Evolutionary conservation across 2,329 filamentous ascomycete genomes (phyloP).

Genomic region (Penicillium sp.): DNA sequence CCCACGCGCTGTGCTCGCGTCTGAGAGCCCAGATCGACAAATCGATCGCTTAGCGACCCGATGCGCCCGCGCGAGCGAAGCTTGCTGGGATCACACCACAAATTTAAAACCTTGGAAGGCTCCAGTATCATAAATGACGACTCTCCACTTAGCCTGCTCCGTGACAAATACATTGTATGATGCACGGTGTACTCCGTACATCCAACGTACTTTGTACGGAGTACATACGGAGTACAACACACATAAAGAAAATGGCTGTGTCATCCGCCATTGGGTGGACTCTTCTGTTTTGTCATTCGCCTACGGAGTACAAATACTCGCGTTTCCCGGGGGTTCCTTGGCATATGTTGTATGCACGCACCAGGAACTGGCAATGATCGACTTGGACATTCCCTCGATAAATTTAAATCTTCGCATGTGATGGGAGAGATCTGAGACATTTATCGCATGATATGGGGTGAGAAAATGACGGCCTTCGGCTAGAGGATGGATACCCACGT

Average conservation of each 20-base stretch:
- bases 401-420: slow-evolving; percentile 3
- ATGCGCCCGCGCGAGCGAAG: slow-evolving; percentile 2
- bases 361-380: slow-evolving; percentile 19
- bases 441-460: background rate
- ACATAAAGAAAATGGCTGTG: background rate
- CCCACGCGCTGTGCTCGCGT: background rate
- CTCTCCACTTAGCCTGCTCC: background rate
- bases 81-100: background rate
- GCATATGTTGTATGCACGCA: background rate
- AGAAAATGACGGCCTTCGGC: background rate
- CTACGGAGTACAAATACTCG: background rate
- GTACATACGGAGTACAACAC: too few relatives aligned
- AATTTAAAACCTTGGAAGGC: background rate
- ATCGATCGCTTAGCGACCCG: slow-evolving; percentile 21
- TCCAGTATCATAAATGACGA: background rate
- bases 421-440: background rate
- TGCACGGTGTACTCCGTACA: too few relatives aligned
- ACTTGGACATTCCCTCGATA: background rate
- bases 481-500: background rate
- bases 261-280: background rate
- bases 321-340: background rate
- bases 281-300: too few relatives aligned
- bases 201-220: too few relatives aligned
- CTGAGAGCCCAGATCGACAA: slow-evolving; percentile 9
- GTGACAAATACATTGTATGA: background rate